Percentiles rank a stretch among this genome's conserved stretches.
Conservation (phyloP, 176 grass and related monocot genomes). For the Raddia guianensis region DNA sequence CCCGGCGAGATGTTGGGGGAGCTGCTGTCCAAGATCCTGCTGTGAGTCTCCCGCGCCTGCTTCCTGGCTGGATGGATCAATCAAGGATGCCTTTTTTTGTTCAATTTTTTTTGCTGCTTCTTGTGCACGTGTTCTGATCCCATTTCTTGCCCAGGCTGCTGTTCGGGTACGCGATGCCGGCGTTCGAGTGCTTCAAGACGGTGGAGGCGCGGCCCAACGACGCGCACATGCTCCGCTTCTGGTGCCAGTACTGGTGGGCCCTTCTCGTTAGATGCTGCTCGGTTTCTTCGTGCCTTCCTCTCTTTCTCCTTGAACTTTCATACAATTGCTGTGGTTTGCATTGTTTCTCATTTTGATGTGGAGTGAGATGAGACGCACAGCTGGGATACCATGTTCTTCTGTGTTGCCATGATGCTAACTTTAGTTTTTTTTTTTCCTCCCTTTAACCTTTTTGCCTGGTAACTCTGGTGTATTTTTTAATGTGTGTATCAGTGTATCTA, state of each 20-base stretch:
- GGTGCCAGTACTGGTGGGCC: slow-evolving; percentile 87
- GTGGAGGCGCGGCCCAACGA: slow-evolving; percentile 62
- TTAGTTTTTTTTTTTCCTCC: neutral
- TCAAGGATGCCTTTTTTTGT: neutral
- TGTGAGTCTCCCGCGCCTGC: slow-evolving; percentile 38
- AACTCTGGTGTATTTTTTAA: slow-evolving; percentile 8
- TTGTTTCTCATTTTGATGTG: neutral
- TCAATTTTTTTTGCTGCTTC: neutral
- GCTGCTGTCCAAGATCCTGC: slow-evolving; percentile 53
- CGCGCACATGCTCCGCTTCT: slow-evolving; percentile 73
- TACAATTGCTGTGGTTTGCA: neutral
- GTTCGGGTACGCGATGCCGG: slow-evolving; percentile 85
- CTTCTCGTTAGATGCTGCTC: neutral
- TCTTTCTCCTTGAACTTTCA: too few species aligned
- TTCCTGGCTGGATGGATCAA: neutral
- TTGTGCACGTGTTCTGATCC: neutral
- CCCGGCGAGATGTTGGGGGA: slow-evolving; percentile 60
- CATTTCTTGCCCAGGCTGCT: slow-evolving; percentile 50
- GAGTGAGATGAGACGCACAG: slow-evolving; percentile 36
- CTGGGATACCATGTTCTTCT: slow-evolving; percentile 31
- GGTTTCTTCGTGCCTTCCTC: neutral
- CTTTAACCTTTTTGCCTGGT: slow-evolving; percentile 20
- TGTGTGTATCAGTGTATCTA: neutral
- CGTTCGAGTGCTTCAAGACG: slow-evolving; percentile 93
- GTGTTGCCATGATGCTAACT: slow-evolving; percentile 43